These are phyloP conservation scores for sorghum (Sorghum bicolor) DNA, from an alignment of 176 grass and related monocot genomes.

Conservation along the genomic window DNA sequence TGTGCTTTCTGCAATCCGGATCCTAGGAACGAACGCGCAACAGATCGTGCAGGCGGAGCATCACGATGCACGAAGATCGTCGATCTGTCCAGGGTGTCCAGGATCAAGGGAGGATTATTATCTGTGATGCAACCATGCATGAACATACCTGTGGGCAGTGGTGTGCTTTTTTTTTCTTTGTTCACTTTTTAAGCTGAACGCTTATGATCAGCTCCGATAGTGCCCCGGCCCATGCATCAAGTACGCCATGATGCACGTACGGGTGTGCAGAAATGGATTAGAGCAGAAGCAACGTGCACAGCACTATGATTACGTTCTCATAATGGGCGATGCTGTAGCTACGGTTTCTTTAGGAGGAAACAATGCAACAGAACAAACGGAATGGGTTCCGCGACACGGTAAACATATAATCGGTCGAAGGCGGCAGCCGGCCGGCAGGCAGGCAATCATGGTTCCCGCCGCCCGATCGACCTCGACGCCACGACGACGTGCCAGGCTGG, in stretches of 20 bases:
- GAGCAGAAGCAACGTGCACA: constrained; percentile 21
- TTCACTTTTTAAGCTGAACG: neutral
- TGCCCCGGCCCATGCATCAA: no score
- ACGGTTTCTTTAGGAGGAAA: neutral
- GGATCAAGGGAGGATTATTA: neutral
- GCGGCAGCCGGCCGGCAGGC: neutral
- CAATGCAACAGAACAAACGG: no score
- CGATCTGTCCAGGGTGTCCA: neutral
- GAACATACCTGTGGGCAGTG: neutral
- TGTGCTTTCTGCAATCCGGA: neutral
- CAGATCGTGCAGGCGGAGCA: neutral
- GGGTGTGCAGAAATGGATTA: neutral
- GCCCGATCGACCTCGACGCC: neutral
- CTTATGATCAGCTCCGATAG: neutral
- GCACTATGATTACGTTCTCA: constrained; percentile 3
- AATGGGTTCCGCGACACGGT: neutral
- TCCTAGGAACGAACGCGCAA: neutral
- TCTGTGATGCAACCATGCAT: neutral
- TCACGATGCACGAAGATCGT: neutral
- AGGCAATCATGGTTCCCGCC: constrained; percentile 4
- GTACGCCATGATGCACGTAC: neutral
- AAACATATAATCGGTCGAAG: neutral
- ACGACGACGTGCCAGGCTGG: neutral
- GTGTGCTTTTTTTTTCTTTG: no score
- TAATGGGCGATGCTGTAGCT: neutral